Base-by-base conservation (phyloP, 164 flowering plant genomes). In the Saururus chinensis region DNA sequence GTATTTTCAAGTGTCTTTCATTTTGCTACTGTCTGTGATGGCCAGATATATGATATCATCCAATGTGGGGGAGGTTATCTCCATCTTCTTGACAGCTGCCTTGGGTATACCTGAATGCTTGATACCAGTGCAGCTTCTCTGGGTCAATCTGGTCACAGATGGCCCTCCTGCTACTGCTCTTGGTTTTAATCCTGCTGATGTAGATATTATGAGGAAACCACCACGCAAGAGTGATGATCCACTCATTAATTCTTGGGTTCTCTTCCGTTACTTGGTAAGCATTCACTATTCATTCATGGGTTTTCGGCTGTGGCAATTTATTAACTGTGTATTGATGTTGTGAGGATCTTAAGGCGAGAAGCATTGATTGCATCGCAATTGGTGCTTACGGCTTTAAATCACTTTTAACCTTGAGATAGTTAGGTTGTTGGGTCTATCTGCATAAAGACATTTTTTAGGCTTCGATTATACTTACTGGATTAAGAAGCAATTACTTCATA, bases 141-240 rank as follows among this genome's bases (percentile, higher is more conserved):
- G 98, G 98, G 96, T 92, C 58, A 89, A 92, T 77, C 68, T 92
- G 75, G 98, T 92, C 35, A 92, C 98, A 8, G 98, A 92, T 76
- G 98, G 96, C 17, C 96, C 98, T 10, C 95, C 98, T 67, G 98
- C 98, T 6, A 89, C 96, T 52, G 98, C 96, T 65, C 88, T 92
- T 58, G 98, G 96, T 51, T 92, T 92, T 66, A 92, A 89, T 58
- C 96, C 98, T 51, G 82, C 95, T 20, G 96, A 92, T 75, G 78
- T 76, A 66, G 92, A 87, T 67, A 83, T 92, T 56, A 92, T 92
- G 98, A 73, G 57, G 62, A 92, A 85, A 73, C 95, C 96, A 23
- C 98, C 98, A 0, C 86, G 96, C 57, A 87, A 75, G 73, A 85
- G 85, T 69, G 74, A 85, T 62, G 98, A 92, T 71, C 67, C 96